Evolutionary conservation across 2,329 filamentous ascomycete species (phyloP).

Genomic region (Penicillium glabrum): DNA sequence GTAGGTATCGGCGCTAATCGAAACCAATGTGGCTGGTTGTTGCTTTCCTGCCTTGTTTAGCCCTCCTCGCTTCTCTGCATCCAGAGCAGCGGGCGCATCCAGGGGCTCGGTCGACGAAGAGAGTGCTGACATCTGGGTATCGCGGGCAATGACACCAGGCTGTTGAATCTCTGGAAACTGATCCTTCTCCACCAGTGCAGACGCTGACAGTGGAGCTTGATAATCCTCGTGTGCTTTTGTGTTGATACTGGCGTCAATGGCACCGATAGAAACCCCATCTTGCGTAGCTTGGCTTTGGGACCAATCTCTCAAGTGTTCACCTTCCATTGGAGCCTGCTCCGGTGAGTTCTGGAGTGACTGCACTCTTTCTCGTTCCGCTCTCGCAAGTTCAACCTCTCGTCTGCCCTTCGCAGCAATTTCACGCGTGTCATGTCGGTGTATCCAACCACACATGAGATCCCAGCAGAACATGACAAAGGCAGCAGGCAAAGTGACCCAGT

Average conservation of each 20-base stretch:
- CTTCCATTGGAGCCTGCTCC: background rate
- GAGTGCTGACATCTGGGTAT: background rate
- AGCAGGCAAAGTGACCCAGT: conserved; percentile 68
- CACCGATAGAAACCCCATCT: background rate
- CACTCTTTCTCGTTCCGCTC: conserved; percentile 35
- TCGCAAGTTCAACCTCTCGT: conserved; percentile 47
- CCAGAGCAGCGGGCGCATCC: conserved; percentile 13
- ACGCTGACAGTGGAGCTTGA: conserved; percentile 1
- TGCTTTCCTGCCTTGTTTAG: conserved; percentile 2
- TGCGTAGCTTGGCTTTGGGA: background rate
- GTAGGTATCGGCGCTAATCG: conserved; percentile 48
- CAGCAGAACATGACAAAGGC: conserved; percentile 68
- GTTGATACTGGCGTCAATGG: background rate
- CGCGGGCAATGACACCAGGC: background rate
- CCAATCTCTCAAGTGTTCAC: background rate
- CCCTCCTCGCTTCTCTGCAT: conserved; percentile 31
- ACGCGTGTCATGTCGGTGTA: conserved; percentile 61
- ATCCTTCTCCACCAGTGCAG: conserved; percentile 9
- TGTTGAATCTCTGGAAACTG: conserved; percentile 5
- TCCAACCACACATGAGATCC: conserved; percentile 66
- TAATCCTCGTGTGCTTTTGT: background rate
- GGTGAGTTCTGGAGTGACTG: conserved; percentile 8
- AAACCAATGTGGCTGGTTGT: conserved; percentile 53
- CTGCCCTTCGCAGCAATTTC: conserved; percentile 60
- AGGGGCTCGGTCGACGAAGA: conserved; percentile 1